Evolutionary conservation across 148 eudicot genomes (phyloP).

Genomic region (Beta vulgaris): DNA sequence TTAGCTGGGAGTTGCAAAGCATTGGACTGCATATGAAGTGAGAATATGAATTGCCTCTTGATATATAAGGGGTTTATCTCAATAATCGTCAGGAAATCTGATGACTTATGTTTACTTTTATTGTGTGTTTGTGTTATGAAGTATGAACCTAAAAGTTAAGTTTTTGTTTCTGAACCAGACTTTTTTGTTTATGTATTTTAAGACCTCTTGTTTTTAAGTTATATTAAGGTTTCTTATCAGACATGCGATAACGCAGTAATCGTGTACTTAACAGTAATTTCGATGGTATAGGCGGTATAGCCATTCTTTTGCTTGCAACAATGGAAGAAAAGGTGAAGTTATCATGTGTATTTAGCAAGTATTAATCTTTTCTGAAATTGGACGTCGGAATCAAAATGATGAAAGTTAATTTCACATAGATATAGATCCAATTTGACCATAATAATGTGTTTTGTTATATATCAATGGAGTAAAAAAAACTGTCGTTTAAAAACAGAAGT

Average conservation of each 20-base stretch:
- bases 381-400: too few relatives aligned
- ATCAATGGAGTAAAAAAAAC: too few relatives aligned
- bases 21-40: background rate
- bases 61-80: conserved; percentile 3
- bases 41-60: conserved; percentile 12
- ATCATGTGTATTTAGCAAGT: too few relatives aligned
- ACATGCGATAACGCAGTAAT: background rate
- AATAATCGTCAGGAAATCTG: conserved; percentile 15
- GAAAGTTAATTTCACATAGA: too few relatives aligned
- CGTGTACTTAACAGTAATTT: too few relatives aligned
- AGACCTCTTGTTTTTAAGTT: background rate
- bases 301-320: too few relatives aligned
- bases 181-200: background rate
- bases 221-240: background rate
- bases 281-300: too few relatives aligned
- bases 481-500: too few relatives aligned
- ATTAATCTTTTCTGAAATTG: too few relatives aligned
- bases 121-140: conserved; percentile 1
- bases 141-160: background rate
- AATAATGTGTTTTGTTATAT: too few relatives aligned
- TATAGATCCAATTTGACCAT: too few relatives aligned
- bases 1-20: background rate
- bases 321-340: too few relatives aligned
- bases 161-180: background rate
- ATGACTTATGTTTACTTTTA: background rate